Conservation (phyloP, 1,284 basidiomycete genomes). For the Austropuccinia psidii region DNA sequence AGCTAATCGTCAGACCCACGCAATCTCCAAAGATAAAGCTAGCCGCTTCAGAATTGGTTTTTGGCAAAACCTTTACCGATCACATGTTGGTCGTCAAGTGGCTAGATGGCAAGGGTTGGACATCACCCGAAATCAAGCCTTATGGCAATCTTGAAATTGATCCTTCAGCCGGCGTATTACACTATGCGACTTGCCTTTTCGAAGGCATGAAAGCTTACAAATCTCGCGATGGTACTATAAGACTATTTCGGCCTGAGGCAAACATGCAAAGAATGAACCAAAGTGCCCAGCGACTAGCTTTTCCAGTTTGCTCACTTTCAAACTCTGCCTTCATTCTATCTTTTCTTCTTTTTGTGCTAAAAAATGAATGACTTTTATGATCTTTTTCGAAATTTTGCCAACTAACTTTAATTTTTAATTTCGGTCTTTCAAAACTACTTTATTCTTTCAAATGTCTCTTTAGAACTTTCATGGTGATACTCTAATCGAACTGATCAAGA, state of each 20-base stretch:
- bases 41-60: constrained; percentile 50
- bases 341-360: constrained; percentile 49
- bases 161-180: constrained; percentile 79
- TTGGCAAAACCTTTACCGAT: constrained; percentile 62
- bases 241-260: constrained; percentile 91
- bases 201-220: constrained; percentile 97
- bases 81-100: constrained; percentile 87
- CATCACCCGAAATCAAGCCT: constrained; percentile 69
- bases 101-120: constrained; percentile 68
- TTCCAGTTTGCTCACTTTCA: constrained; percentile 59
- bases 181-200: constrained; percentile 82
- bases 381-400: constrained; percentile 38
- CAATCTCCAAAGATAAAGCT: constrained; percentile 45
- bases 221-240: constrained; percentile 66
- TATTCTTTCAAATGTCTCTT: neutral
- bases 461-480: constrained; percentile 68
- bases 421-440: neutral
- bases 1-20: constrained; percentile 38
- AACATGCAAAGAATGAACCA: constrained; percentile 77
- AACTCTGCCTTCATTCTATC: neutral
- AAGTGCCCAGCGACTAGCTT: constrained; percentile 60
- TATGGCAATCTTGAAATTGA: constrained; percentile 69
- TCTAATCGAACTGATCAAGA: constrained; percentile 75
- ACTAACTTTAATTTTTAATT: constrained; percentile 34
- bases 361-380: constrained; percentile 51